phyloP scores from a whole-genome alignment of 768 basidiomycete species.

The Dioszegia hungarica region DNA sequence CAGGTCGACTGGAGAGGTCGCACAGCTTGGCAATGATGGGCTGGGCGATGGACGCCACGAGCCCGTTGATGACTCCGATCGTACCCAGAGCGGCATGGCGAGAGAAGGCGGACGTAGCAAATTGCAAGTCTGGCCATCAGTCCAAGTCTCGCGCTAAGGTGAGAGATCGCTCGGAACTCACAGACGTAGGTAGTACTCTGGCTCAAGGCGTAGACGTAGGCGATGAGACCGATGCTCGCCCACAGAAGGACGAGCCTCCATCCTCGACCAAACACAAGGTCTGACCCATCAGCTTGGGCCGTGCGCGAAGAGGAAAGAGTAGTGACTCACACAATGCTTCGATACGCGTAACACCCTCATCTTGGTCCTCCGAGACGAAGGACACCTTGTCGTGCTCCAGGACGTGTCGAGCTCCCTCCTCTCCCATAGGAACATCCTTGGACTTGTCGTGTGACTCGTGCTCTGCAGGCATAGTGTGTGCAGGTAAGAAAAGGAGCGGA shows the following conservation, averaged over 20 bases:
- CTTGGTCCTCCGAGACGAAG: conserved; percentile 18
- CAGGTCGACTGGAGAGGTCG: conserved; percentile 10
- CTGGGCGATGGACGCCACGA: conserved; percentile 32
- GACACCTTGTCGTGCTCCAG: conserved; percentile 8
- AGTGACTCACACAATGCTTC: conserved; percentile 41
- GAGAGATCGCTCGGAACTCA: conserved; percentile 7
- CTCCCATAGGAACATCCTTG: neutral
- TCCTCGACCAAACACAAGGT: conserved; percentile 37
- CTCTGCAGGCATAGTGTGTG: too few species aligned
- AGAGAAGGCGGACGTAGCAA: conserved; percentile 42
- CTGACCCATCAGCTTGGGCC: conserved; percentile 5
- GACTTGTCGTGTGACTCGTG: too few species aligned
- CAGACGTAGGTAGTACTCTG: conserved; percentile 16
- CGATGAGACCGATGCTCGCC: conserved; percentile 30
- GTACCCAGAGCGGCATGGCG: conserved; percentile 43
- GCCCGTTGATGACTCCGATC: conserved; percentile 36
- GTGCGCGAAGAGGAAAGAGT: neutral
- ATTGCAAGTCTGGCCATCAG: conserved; percentile 12
- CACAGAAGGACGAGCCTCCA: conserved; percentile 34
- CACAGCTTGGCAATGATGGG: conserved; percentile 9
- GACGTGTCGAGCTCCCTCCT: neutral
- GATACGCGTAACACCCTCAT: conserved; percentile 36
- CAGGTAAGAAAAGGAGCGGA: too few species aligned
- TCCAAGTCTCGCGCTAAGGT: neutral
- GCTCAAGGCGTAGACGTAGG: conserved; percentile 25